Evolutionary conservation across 768 basidiomycete species (phyloP).

Genomic region (Tricholoma bakamatsutake): DNA sequence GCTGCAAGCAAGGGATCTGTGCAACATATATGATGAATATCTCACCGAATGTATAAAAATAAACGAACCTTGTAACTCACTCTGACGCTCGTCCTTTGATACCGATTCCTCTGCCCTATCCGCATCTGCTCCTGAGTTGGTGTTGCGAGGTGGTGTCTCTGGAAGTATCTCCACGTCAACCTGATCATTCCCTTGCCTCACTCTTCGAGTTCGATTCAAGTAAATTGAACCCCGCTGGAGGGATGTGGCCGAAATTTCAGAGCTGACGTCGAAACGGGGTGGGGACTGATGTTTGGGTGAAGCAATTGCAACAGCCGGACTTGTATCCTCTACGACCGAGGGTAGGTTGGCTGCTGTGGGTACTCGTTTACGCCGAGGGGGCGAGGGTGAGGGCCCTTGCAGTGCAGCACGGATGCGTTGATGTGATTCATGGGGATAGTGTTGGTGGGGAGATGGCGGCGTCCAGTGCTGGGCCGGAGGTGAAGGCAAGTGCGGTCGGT

Average conservation of each 20-base stretch:
- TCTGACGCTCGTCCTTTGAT: conserved; percentile 25
- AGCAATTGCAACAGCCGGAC: neutral
- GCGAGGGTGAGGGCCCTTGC: conserved; percentile 27
- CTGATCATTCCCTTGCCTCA: conserved; percentile 24
- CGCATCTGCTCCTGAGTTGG: conserved; percentile 3
- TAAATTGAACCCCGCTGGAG: conserved; percentile 33
- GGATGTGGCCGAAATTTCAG: conserved; percentile 21
- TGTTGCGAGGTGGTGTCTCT: conserved; percentile 31
- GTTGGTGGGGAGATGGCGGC: conserved; percentile 14
- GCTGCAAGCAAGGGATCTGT: neutral
- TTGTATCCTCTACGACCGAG: neutral
- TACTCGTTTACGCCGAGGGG: conserved; percentile 27
- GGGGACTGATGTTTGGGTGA: neutral
- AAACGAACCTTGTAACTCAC: conserved; percentile 13
- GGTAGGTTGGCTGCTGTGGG: conserved; percentile 17
- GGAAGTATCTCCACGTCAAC: conserved; percentile 27
- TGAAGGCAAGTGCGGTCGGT: conserved; percentile 26
- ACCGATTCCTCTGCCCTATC: conserved; percentile 23
- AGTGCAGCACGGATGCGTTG: conserved; percentile 27
- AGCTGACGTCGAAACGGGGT: neutral
- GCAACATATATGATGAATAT: neutral
- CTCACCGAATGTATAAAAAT: neutral
- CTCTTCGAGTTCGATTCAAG: conserved; percentile 23
- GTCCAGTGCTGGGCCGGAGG: conserved; percentile 15
- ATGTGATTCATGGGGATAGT: conserved; percentile 16